Conservation (phyloP, 176 grass and related monocot genomes). For the Phoenix dactylifera region DNA sequence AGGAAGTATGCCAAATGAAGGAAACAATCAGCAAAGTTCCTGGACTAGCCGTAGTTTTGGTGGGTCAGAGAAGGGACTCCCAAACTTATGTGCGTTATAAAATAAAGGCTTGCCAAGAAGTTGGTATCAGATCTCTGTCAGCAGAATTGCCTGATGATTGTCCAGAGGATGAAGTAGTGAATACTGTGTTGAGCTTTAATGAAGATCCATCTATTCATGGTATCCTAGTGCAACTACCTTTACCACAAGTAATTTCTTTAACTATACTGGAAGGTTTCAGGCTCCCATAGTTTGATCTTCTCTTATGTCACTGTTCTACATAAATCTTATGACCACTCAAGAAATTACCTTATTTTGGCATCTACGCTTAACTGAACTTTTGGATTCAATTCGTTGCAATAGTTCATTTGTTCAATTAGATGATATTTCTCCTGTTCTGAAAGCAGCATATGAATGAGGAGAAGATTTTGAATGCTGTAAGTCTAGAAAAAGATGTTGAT, state of each 20-base stretch:
- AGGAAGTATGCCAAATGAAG: conserved; percentile 57
- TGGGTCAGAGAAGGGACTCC: conserved; percentile 81
- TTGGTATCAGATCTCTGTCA: conserved; percentile 77
- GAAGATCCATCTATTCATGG: conserved; percentile 84
- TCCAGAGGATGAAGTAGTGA: conserved; percentile 54
- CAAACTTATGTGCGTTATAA: conserved; percentile 71
- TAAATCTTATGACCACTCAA: too few species aligned
- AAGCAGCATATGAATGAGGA: conserved; percentile 83
- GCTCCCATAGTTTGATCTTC: not conserved
- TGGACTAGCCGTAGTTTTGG: conserved; percentile 73
- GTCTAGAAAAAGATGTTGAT: conserved; percentile 86
- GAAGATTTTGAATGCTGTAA: conserved; percentile 55
- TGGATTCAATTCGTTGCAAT: too few species aligned
- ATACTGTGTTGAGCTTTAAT: conserved; percentile 58
- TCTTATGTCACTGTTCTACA: not conserved
- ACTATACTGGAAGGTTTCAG: conserved; percentile 4
- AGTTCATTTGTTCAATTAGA: too few species aligned
- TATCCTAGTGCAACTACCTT: conserved; percentile 87
- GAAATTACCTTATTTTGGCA: too few species aligned
- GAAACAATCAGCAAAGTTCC: conserved; percentile 40
- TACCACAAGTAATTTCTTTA: conserved; percentile 53
- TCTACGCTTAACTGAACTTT: too few species aligned
- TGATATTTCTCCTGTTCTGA: too few species aligned
- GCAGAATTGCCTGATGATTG: conserved; percentile 58
- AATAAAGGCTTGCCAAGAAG: conserved; percentile 74